Conservation (phyloP, 495 filamentous ascomycete species). For the Penicillium parvum region DNA sequence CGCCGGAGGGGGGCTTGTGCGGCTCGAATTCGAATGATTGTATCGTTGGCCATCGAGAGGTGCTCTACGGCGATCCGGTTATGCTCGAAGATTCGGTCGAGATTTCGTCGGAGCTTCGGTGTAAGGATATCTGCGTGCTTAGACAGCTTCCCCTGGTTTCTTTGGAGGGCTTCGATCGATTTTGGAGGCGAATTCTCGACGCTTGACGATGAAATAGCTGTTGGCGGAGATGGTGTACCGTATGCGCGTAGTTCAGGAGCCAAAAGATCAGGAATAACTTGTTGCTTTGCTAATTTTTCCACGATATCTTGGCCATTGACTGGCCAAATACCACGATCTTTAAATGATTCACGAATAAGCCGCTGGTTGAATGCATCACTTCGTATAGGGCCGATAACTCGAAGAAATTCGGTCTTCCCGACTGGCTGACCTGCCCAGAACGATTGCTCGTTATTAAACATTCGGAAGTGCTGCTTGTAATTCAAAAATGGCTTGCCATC, state of each 20-base stretch:
- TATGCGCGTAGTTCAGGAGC: neutral
- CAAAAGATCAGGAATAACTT: neutral
- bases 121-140: neutral
- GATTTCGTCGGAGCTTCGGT: too few species aligned
- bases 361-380: too few species aligned
- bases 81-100: too few species aligned
- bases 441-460: too few species aligned
- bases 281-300: neutral
- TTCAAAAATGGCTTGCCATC: too few species aligned
- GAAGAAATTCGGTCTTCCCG: too few species aligned
- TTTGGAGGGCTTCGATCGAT: neutral
- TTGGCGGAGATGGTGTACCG: neutral
- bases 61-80: too few species aligned
- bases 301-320: neutral
- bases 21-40: neutral
- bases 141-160: neutral
- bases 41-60: too few species aligned
- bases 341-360: slow-evolving; percentile 1
- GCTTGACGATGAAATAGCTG: neutral
- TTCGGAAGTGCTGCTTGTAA: too few species aligned
- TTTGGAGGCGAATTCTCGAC: neutral
- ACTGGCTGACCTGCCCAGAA: too few species aligned
- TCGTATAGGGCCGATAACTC: too few species aligned
- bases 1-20: neutral
- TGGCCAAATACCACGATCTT: neutral